Evolutionary conservation across 1,284 basidiomycete genomes (phyloP).

Genomic region (Ceratobasidium sp.): DNA sequence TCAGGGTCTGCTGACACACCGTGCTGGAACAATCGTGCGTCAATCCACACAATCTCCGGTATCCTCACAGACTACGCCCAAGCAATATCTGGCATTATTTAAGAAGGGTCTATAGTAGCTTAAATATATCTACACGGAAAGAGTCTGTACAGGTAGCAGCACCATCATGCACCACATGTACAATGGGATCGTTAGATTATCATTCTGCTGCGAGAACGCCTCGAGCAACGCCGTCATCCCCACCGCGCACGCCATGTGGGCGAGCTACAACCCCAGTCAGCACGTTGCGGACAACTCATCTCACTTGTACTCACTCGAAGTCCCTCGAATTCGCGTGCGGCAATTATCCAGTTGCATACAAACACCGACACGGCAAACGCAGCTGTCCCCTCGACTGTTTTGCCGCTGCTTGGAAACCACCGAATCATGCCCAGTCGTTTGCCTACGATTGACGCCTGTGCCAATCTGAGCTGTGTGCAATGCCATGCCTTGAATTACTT

Average conservation of each 20-base stretch:
- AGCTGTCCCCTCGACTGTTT: constrained; percentile 92
- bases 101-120: too few relatives aligned
- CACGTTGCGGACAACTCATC: not conserved
- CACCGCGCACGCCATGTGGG: constrained; percentile 60
- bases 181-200: constrained; percentile 91
- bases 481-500: constrained; percentile 54
- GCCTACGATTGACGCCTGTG: constrained; percentile 91
- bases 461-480: not conserved
- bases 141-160: constrained; percentile 32
- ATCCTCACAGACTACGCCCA: not conserved
- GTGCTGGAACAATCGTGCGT: constrained; percentile 21
- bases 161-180: constrained; percentile 78
- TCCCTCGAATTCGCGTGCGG: constrained; percentile 68
- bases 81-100: not conserved
- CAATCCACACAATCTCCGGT: constrained; percentile 32
- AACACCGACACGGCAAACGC: constrained; percentile 86
- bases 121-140: not conserved
- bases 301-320: constrained; percentile 47
- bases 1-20: constrained; percentile 11
- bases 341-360: constrained; percentile 74
- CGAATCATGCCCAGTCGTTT: constrained; percentile 81
- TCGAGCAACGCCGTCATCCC: constrained; percentile 80
- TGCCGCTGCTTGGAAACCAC: constrained; percentile 87
- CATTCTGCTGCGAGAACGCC: constrained; percentile 92
- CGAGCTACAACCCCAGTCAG: constrained; percentile 2